These are phyloP conservation scores for Boletus rufocinnamomeus DNA, from an alignment of 768 basidiomycete genomes.

Conservation along the genomic window DNA sequence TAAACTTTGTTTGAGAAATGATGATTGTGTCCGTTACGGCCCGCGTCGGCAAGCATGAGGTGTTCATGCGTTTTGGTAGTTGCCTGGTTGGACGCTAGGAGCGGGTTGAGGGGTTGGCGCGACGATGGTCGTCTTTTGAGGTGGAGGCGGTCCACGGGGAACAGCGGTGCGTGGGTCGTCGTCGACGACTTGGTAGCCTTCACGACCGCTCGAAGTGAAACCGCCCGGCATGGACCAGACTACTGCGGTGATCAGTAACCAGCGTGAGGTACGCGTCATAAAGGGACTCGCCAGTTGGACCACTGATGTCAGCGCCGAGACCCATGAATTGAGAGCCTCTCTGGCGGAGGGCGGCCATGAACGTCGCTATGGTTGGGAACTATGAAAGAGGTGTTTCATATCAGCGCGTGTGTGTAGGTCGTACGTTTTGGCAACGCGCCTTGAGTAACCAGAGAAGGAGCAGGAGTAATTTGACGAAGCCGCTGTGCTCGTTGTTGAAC, in stretches of 20 bases:
- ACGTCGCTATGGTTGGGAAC: slow-evolving; percentile 62
- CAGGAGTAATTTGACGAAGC: slow-evolving; percentile 56
- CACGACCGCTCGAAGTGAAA: slow-evolving; percentile 53
- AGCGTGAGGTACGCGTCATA: not conserved
- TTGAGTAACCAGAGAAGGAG: slow-evolving; percentile 60
- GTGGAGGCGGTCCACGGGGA: slow-evolving; percentile 19
- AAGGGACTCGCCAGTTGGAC: slow-evolving; percentile 54
- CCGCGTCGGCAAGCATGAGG: too few species aligned
- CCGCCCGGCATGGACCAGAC: slow-evolving; percentile 83
- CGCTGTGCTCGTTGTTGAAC: slow-evolving; percentile 53
- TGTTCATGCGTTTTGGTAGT: slow-evolving; percentile 28
- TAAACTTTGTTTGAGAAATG: not conserved
- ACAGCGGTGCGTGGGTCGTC: slow-evolving; percentile 37
- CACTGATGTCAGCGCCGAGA: slow-evolving; percentile 50
- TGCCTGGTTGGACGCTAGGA: slow-evolving; percentile 21
- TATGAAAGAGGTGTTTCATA: slow-evolving; percentile 21
- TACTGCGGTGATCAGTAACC: slow-evolving; percentile 27
- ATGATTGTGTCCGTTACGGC: not conserved
- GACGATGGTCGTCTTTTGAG: slow-evolving; percentile 15
- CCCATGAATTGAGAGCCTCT: slow-evolving; percentile 58
- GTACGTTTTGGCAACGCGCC: slow-evolving; percentile 33
- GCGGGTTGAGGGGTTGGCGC: slow-evolving; percentile 19
- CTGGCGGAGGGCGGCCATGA: slow-evolving; percentile 54
- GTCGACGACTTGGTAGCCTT: slow-evolving; percentile 65
- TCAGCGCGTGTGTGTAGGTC: not conserved